phyloP scores from a whole-genome alignment of 1,284 basidiomycete genomes.

The Sporisorium graminicola region DNA sequence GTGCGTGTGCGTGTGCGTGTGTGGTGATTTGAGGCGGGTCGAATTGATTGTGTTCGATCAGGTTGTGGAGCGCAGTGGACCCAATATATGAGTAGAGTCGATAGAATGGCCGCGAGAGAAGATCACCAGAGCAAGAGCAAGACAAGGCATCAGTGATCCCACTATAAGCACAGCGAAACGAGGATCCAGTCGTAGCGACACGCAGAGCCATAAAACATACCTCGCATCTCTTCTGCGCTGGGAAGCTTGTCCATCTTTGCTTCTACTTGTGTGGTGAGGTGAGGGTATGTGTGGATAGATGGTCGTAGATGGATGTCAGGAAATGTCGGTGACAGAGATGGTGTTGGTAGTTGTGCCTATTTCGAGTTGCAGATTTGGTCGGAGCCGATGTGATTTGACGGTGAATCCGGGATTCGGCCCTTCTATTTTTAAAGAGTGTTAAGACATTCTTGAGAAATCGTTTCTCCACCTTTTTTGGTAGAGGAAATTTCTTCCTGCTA shows the following conservation, averaged over 20 bases:
- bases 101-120: neutral
- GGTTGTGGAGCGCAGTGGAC: neutral
- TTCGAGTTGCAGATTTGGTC: neutral
- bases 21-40: neutral
- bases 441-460: neutral
- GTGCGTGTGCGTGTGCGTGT: neutral
- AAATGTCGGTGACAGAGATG: neutral
- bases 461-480: neutral
- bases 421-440: neutral
- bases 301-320: neutral
- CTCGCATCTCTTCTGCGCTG: slow-evolving; percentile 53
- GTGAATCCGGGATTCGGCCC: neutral
- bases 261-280: neutral
- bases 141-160: neutral
- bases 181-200: neutral
- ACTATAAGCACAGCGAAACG: neutral
- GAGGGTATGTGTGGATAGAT: neutral
- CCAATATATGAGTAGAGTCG: neutral
- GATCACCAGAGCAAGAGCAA: neutral
- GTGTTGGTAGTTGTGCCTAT: neutral
- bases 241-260: slow-evolving; percentile 53
- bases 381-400: slow-evolving; percentile 11
- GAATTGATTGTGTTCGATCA: neutral
- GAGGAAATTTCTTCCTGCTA: slow-evolving; percentile 4
- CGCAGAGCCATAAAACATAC: slow-evolving; percentile 16